Percentiles rank a stretch among this genome's conserved stretches.
These are phyloP conservation scores for sunflower (Helianthus annuus) DNA, from an alignment of 129 eudicot species.

Conservation along the genomic window DNA sequence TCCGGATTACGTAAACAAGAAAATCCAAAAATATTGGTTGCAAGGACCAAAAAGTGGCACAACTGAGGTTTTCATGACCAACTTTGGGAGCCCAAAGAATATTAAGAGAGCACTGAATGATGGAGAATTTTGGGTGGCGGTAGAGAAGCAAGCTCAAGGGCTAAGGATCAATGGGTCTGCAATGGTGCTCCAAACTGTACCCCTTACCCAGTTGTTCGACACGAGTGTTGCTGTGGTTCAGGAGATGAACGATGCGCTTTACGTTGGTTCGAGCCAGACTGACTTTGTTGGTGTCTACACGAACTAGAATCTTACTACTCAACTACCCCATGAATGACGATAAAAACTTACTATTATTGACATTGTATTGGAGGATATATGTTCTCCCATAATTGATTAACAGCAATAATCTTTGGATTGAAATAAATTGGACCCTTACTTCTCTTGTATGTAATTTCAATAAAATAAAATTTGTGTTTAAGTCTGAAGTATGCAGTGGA, in stretches of 20 bases:
- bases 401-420: neutral
- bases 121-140: slow-evolving; percentile 38
- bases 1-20: slow-evolving; percentile 20
- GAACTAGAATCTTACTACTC: neutral
- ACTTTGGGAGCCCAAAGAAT: slow-evolving; percentile 19
- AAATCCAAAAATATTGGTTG: slow-evolving; percentile 28
- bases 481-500: too few relatives aligned
- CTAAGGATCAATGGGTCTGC: slow-evolving; percentile 33
- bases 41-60: slow-evolving; percentile 24
- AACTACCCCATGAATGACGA: too few relatives aligned
- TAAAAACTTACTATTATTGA: too few relatives aligned
- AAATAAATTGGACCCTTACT: too few relatives aligned
- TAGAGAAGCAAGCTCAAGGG: slow-evolving; percentile 27
- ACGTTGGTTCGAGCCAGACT: slow-evolving; percentile 17
- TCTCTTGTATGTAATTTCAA: neutral
- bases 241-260: slow-evolving; percentile 20
- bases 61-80: slow-evolving; percentile 27
- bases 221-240: slow-evolving; percentile 26
- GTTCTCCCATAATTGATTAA: slow-evolving; percentile 4
- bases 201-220: slow-evolving; percentile 16
- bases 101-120: slow-evolving; percentile 21
- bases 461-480: too few relatives aligned
- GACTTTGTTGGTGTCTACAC: slow-evolving; percentile 33
- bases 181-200: slow-evolving; percentile 20
- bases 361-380: neutral